Percentiles rank a stretch among this genome's conserved stretches.
phyloP scores from a whole-genome alignment of 768 basidiomycete species.

The Suillus lakei region DNA sequence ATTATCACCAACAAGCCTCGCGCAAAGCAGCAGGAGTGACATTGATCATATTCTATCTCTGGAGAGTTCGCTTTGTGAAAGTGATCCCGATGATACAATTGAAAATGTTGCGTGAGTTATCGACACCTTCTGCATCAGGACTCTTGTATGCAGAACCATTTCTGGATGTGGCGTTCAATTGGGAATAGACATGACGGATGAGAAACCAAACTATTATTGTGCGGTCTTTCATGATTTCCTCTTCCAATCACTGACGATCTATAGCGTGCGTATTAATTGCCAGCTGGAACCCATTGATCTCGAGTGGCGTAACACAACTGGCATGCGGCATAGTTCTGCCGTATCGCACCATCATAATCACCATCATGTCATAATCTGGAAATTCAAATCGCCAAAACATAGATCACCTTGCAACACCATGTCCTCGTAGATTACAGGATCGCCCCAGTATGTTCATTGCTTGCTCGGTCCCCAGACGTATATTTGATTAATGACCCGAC shows the following conservation, averaged over 20 bases:
- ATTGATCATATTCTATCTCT: too few relatives aligned
- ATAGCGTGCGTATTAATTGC: neutral
- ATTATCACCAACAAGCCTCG: too few relatives aligned
- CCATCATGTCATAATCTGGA: neutral
- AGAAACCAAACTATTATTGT: neutral
- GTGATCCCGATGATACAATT: neutral
- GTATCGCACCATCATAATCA: neutral
- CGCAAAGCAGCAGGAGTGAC: too few relatives aligned
- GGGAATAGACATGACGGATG: neutral
- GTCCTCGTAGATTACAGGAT: neutral
- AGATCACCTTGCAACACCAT: neutral
- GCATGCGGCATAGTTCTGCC: neutral
- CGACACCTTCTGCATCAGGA: neutral
- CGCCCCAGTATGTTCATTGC: neutral
- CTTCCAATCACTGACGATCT: neutral
- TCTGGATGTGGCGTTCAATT: neutral
- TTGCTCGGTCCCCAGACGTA: neutral
- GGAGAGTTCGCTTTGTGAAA: neutral
- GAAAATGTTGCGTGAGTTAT: neutral
- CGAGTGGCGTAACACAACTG: neutral
- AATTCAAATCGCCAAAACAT: neutral
- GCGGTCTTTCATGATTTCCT: too few relatives aligned
- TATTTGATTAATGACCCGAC: neutral
- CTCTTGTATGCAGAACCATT: neutral
- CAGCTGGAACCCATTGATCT: neutral